phyloP scores from a whole-genome alignment of 192 early-diverging fungal species.

The Backusella liffmaniae region DNA sequence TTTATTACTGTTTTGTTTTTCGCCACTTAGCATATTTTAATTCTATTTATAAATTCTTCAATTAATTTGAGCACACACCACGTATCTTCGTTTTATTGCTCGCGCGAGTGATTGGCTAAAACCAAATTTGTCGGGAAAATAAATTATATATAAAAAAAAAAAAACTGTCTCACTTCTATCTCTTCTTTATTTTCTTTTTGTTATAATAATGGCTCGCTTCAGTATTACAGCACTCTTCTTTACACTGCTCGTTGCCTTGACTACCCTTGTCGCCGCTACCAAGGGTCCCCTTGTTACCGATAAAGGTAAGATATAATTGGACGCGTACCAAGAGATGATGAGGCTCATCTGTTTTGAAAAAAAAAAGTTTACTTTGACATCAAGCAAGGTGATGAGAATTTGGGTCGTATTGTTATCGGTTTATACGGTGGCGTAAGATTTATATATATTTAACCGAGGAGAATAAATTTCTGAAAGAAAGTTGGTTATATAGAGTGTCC shows the following conservation, averaged over 20 bases:
- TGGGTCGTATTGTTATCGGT: constrained; percentile 71
- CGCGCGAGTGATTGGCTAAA: background rate
- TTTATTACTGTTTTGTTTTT: no score
- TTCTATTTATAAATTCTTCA: background rate
- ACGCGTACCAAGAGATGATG: background rate
- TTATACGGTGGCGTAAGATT: constrained; percentile 67
- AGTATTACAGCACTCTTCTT: constrained; percentile 17
- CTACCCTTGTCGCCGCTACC: constrained; percentile 42
- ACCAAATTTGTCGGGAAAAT: background rate
- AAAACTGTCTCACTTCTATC: background rate
- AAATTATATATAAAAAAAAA: background rate
- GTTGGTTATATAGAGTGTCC: constrained; percentile 34
- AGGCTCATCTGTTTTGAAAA: background rate
- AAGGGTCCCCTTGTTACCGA: constrained; percentile 67
- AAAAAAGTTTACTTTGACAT: constrained; percentile 84
- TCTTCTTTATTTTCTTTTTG: constrained; percentile 5
- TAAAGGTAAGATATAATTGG: constrained; percentile 43
- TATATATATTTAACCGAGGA: constrained; percentile 11
- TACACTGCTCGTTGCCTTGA: constrained; percentile 17
- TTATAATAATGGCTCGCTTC: constrained; percentile 17
- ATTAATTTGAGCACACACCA: background rate
- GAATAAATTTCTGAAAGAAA: background rate
- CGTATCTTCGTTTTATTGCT: background rate
- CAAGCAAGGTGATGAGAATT: constrained; percentile 67
- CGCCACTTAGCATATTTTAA: background rate